Conservation (phyloP, 306 rosid species). For the Ceratonia siliqua region DNA sequence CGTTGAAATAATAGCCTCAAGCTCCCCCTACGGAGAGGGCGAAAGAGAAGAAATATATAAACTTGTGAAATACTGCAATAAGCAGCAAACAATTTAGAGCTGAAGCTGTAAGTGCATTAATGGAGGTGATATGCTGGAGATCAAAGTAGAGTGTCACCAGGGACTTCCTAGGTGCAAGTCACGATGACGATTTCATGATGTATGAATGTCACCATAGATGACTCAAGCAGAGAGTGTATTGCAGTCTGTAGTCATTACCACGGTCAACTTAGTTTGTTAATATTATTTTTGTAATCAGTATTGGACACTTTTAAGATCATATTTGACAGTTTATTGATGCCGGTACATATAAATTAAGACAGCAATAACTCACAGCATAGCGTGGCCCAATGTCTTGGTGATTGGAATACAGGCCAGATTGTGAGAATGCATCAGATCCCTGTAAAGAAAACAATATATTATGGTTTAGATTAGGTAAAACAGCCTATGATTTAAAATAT, state of each 20-base stretch:
- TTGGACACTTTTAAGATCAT: neutral
- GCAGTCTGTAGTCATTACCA: neutral
- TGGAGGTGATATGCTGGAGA: neutral
- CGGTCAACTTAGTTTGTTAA: neutral
- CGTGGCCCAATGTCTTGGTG: constrained; percentile 98
- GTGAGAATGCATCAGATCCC: constrained; percentile 96
- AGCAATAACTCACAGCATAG: constrained; percentile 78
- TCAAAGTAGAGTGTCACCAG: neutral
- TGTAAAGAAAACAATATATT: constrained; percentile 38
- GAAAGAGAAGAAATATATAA: neutral
- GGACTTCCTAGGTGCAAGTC: too few species aligned
- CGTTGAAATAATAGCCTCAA: too few species aligned
- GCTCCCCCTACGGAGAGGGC: too few species aligned
- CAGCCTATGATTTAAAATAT: neutral
- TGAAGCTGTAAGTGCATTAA: neutral
- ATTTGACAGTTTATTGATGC: neutral
- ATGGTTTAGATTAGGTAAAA: neutral
- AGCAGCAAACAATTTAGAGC: constrained; percentile 16
- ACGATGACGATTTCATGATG: too few species aligned
- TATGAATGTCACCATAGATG: constrained; percentile 4
- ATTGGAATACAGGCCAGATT: constrained; percentile 90
- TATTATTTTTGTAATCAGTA: neutral
- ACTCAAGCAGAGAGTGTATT: constrained; percentile 2
- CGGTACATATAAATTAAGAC: neutral
- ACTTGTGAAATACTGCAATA: neutral